Conservation (phyloP, 768 basidiomycete genomes). For the Fomitopsis pulvina region DNA sequence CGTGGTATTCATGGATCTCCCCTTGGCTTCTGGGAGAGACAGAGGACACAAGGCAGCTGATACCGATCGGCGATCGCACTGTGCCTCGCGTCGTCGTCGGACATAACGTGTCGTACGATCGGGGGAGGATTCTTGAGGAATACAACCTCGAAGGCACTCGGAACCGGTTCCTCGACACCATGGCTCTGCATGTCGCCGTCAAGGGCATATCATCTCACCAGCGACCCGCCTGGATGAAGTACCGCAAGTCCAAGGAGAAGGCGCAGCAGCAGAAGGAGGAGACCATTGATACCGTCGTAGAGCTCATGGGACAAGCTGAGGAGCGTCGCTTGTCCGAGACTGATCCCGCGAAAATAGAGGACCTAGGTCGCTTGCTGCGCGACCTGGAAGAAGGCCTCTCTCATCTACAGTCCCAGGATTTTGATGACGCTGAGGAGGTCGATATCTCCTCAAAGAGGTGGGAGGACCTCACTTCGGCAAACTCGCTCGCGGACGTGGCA, state of each 20-base stretch:
- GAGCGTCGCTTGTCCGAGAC: slow-evolving; percentile 31
- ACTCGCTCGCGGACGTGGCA: slow-evolving; percentile 89
- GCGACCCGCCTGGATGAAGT: slow-evolving; percentile 86
- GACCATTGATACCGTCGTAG: slow-evolving; percentile 55
- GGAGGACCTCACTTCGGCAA: slow-evolving; percentile 91
- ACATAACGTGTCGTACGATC: slow-evolving; percentile 94
- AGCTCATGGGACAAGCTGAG: slow-evolving; percentile 39
- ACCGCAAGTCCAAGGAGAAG: slow-evolving; percentile 62
- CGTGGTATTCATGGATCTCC: slow-evolving; percentile 96
- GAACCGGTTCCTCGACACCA: slow-evolving; percentile 88
- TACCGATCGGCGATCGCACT: slow-evolving; percentile 58
- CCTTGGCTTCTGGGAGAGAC: slow-evolving; percentile 80
- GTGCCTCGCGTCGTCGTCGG: slow-evolving; percentile 71
- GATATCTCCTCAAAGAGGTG: slow-evolving; percentile 56
- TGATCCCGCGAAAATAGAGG: slow-evolving; percentile 29
- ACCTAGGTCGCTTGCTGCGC: slow-evolving; percentile 31
- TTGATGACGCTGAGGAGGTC: slow-evolving; percentile 33
- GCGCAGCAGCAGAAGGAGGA: slow-evolving; percentile 52
- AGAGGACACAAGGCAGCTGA: slow-evolving; percentile 52
- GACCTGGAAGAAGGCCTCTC: slow-evolving; percentile 37
- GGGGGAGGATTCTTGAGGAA: slow-evolving; percentile 77
- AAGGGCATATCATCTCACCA: slow-evolving; percentile 94
- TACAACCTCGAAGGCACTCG: slow-evolving; percentile 61
- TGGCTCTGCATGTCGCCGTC: slow-evolving; percentile 90
- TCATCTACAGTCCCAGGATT: slow-evolving; percentile 33